Conservation (phyloP, 495 filamentous ascomycete genomes). For the Massariosphaeria phaeospora region DNA sequence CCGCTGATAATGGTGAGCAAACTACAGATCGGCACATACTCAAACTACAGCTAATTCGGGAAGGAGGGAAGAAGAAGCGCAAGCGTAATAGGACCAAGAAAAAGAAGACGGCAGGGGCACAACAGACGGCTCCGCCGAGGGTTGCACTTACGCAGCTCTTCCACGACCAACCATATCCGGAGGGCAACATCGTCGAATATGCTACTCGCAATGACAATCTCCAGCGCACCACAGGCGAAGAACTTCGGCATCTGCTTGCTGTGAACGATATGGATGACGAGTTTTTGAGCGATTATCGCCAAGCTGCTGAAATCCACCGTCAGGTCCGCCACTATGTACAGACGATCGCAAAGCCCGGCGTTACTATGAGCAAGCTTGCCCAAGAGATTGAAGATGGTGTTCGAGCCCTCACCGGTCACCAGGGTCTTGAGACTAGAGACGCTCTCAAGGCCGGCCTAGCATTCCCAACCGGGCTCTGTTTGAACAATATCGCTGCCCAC, state of each 20-base stretch:
- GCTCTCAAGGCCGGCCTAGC: constrained; percentile 76
- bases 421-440: constrained; percentile 74
- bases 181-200: constrained; percentile 75
- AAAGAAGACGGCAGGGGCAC: constrained; percentile 52
- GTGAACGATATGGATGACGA: constrained; percentile 62
- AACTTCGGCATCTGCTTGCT: constrained; percentile 79
- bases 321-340: constrained; percentile 82
- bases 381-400: constrained; percentile 83
- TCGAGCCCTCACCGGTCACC: constrained; percentile 70
- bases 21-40: constrained; percentile 4
- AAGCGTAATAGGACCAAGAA: constrained; percentile 65
- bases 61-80: constrained; percentile 65
- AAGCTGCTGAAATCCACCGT: constrained; percentile 81
- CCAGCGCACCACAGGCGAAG: constrained; percentile 78
- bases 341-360: constrained; percentile 74
- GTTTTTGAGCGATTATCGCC: constrained; percentile 79
- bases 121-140: constrained; percentile 72
- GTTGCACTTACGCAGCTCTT: constrained; percentile 72
- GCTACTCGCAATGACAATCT: constrained; percentile 60
- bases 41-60: constrained; percentile 21
- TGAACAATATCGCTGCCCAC: constrained; percentile 86
- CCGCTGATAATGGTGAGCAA: constrained; percentile 22
- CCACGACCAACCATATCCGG: constrained; percentile 66
- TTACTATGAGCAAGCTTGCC: constrained; percentile 74
- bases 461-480: constrained; percentile 79